These are phyloP conservation scores for Dendrobium officinale DNA, from an alignment of 106 monocot genomes.

Conservation along the genomic window DNA sequence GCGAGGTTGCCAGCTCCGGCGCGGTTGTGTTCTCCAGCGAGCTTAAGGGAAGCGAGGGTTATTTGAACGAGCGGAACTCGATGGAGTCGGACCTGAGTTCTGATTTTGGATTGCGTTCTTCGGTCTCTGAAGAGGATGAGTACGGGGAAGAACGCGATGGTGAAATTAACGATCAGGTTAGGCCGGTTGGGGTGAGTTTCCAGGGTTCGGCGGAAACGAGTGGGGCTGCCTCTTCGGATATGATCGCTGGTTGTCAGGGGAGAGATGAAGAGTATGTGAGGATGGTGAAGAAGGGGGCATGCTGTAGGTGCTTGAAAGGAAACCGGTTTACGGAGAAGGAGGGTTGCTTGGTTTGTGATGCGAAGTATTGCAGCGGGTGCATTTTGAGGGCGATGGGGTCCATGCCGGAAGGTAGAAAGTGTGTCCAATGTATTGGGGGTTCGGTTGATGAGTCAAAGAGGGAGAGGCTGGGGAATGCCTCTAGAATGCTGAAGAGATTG, in stretches of 20 bases:
- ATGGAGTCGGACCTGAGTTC: conserved; percentile 21
- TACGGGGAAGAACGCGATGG: conserved; percentile 14
- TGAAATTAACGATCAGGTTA: background rate
- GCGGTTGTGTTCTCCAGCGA: conserved; percentile 23
- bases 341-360: conserved; percentile 63
- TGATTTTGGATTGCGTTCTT: conserved; percentile 19
- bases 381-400: conserved; percentile 78
- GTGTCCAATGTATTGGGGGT: conserved; percentile 57
- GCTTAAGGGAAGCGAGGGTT: conserved; percentile 1
- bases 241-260: background rate
- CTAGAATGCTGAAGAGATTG: conserved; percentile 54
- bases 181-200: conserved; percentile 16
- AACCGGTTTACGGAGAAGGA: conserved; percentile 80
- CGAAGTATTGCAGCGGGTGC: conserved; percentile 64
- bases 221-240: conserved; percentile 3
- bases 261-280: conserved; percentile 7
- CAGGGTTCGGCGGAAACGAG: conserved; percentile 14
- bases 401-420: conserved; percentile 95
- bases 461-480: conserved; percentile 58
- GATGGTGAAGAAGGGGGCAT: conserved; percentile 33
- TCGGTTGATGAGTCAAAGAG: conserved; percentile 63
- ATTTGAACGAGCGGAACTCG: background rate
- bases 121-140: conserved; percentile 12
- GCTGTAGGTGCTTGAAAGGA: conserved; percentile 57
- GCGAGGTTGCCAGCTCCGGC: conserved; percentile 23